A percentile compares a stretch with the other conserved stretches of the same genome.
Evolutionary conservation across 257 asterid species (phyloP).

Genomic region (Nicotiana sylvestris): DNA sequence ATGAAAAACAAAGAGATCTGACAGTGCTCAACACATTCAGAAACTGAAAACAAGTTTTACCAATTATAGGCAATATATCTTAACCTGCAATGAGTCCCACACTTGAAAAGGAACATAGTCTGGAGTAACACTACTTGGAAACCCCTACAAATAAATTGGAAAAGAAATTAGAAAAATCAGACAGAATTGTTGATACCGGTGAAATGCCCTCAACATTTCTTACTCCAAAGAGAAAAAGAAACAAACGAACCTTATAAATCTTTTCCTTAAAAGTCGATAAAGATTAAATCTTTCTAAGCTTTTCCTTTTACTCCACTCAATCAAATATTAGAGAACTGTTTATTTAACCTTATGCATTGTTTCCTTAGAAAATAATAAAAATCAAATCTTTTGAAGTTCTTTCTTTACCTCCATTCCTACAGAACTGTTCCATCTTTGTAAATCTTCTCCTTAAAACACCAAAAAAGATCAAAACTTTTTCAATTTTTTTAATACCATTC

Average conservation of each 20-base stretch:
- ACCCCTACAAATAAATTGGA: constrained; percentile 47
- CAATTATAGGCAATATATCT: background rate
- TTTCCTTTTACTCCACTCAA: background rate
- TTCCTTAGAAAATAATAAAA: constrained; percentile 1
- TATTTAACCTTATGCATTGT: constrained; percentile 8
- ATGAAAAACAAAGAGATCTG: background rate
- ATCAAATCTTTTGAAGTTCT: background rate
- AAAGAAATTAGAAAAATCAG: background rate
- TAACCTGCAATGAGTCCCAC: constrained; percentile 96
- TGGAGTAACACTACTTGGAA: constrained; percentile 86
- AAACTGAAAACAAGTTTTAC: background rate
- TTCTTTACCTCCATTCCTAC: background rate
- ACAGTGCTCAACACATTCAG: background rate
- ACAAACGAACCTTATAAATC: background rate
- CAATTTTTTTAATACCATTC: background rate
- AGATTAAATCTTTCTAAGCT: background rate
- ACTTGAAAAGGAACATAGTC: constrained; percentile 83
- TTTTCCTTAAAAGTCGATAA: background rate
- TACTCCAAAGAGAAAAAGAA: background rate
- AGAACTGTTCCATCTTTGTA: background rate
- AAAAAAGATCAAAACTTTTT: background rate
- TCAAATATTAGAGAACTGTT: background rate
- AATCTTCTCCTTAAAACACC: background rate
- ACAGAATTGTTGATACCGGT: background rate
- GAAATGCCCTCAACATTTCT: background rate